Percentiles rank a stretch among this genome's conserved stretches.
Evolutionary conservation across 345 rosid genomes (phyloP).

Genomic region (Pseudoturritis turrita): DNA sequence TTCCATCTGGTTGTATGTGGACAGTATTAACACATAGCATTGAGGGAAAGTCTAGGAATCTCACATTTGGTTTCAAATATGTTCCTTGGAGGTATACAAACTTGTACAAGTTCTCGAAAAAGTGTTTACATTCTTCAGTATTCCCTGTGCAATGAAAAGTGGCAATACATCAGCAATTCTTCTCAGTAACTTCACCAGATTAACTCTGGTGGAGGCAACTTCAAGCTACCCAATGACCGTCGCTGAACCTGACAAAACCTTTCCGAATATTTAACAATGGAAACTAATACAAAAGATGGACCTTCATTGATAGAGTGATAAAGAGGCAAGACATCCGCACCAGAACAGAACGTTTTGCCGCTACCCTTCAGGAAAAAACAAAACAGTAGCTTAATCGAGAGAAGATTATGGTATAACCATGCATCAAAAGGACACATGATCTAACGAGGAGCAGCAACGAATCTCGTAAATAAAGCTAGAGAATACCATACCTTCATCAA

Average conservation of each 20-base stretch:
- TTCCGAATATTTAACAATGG: neutral
- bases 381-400: conserved; percentile 33
- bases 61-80: conserved; percentile 82
- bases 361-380: conserved; percentile 58
- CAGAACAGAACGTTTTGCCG: conserved; percentile 83
- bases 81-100: conserved; percentile 89
- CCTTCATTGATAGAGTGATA: conserved; percentile 59
- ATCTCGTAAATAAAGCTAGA: neutral
- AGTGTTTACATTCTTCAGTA: conserved; percentile 61
- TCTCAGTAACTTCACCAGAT: conserved; percentile 1
- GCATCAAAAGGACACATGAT: neutral
- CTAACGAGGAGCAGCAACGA: neutral
- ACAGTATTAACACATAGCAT: conserved; percentile 4
- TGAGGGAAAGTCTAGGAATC: conserved; percentile 24
- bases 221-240: neutral
- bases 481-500: conserved; percentile 65
- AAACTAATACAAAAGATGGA: conserved; percentile 12
- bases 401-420: neutral
- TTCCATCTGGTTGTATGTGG: neutral
- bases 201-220: conserved; percentile 1
- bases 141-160: conserved; percentile 48
- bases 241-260: neutral
- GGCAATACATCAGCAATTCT: conserved; percentile 17
- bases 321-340: conserved; percentile 67
- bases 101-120: conserved; percentile 59